Percentiles rank a stretch among this genome's conserved stretches.
Evolutionary conservation across 345 rosid species (phyloP).

Genomic region (Salix viminalis): DNA sequence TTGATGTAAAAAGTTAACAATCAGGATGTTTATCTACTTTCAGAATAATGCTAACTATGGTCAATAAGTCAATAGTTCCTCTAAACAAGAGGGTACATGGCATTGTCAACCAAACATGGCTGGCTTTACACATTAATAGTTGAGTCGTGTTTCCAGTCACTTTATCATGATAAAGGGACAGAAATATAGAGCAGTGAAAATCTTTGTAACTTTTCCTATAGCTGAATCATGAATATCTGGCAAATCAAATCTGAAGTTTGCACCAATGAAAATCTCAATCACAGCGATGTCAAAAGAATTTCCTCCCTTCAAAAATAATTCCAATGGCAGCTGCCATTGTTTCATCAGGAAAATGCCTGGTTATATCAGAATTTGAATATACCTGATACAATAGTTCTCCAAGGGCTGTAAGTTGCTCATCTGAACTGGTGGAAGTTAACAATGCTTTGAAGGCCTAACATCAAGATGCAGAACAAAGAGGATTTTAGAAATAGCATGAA

Average conservation of each 20-base stretch:
- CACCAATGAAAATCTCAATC: too few relatives aligned
- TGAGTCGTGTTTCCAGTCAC: too few relatives aligned
- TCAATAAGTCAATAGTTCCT: neutral
- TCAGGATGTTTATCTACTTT: neutral
- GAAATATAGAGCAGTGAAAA: too few relatives aligned
- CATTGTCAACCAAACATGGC: too few relatives aligned
- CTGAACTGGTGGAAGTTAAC: conserved; percentile 71
- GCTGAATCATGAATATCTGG: too few relatives aligned
- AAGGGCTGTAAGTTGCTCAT: conserved; percentile 83
- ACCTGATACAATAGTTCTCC: conserved; percentile 98
- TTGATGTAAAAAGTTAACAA: too few relatives aligned
- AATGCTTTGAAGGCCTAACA: conserved; percentile 87
- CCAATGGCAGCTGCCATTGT: neutral
- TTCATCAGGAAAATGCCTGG: neutral
- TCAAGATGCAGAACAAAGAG: conserved; percentile 6
- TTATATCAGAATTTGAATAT: conserved; percentile 2
- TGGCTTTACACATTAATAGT: too few relatives aligned
- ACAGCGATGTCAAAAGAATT: neutral
- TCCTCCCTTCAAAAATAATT: neutral
- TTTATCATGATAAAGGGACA: too few relatives aligned
- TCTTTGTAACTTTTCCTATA: too few relatives aligned
- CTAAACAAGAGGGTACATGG: too few relatives aligned
- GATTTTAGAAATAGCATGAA: neutral
- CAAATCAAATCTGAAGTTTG: too few relatives aligned
- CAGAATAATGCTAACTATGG: neutral